These are phyloP conservation scores for Curvularia verruculosa DNA, from an alignment of 2,329 filamentous ascomycete genomes.

Conservation along the genomic window DNA sequence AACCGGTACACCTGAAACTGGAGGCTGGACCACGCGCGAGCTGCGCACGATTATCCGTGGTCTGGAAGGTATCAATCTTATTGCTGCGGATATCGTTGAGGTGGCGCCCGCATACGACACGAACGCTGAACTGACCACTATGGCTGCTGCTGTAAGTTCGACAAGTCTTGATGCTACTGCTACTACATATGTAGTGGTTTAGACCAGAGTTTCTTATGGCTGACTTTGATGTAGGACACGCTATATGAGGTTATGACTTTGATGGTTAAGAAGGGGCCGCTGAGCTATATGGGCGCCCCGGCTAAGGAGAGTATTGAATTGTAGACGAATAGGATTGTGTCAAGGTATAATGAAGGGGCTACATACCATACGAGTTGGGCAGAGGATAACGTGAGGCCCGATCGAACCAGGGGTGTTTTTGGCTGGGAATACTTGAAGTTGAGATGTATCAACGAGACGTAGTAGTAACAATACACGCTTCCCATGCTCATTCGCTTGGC, in stretches of 20 bases:
- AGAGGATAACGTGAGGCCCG: not conserved
- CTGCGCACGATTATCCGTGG: conserved; percentile 73
- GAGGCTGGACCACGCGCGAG: conserved; percentile 76
- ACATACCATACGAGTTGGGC: not conserved
- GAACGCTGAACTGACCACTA: conserved; percentile 74
- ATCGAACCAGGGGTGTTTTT: not conserved
- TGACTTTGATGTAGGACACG: conserved; percentile 54
- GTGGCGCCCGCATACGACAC: conserved; percentile 74
- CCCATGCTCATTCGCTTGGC: not conserved
- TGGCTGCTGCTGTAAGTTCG: conserved; percentile 67
- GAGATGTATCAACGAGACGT: not conserved
- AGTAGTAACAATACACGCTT: not conserved
- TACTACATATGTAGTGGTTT: not conserved
- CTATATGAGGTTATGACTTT: conserved; percentile 81
- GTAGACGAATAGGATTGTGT: not conserved
- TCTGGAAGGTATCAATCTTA: conserved; percentile 70
- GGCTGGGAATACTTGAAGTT: not conserved
- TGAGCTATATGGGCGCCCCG: conserved; percentile 58
- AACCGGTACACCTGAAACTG: conserved; percentile 77
- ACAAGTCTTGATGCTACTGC: not conserved
- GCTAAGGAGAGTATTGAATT: conserved; percentile 38
- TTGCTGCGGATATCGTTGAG: conserved; percentile 75
- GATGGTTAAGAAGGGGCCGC: conserved; percentile 79
- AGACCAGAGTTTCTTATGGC: not conserved
- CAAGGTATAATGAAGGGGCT: not conserved